Evolutionary conservation across 352 stramenopile species (phyloP).

Genomic region (Pythium phragmiticola): DNA sequence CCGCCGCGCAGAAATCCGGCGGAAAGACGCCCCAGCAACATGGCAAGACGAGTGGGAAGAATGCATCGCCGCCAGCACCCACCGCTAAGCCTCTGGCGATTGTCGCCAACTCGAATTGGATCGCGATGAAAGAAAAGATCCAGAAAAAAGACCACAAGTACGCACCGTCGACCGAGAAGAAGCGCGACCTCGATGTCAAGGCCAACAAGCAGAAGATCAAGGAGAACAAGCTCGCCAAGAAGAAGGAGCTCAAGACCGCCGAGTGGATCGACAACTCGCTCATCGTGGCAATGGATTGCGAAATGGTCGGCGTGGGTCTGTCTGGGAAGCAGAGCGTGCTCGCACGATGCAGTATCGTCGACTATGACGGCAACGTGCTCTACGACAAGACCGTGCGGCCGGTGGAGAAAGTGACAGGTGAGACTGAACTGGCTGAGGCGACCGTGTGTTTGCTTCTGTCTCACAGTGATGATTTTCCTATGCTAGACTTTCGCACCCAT

Average conservation of each 20-base stretch:
- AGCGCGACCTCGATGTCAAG: constrained; percentile 38
- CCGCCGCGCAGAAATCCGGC: constrained; percentile 1
- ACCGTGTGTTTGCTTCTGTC: neutral
- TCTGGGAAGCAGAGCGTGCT: constrained; percentile 78
- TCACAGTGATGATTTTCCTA: neutral
- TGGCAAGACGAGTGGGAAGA: constrained; percentile 1
- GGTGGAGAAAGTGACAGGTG: constrained; percentile 79
- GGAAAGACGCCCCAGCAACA: constrained; percentile 12
- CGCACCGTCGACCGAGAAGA: constrained; percentile 28
- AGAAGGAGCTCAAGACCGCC: constrained; percentile 48
- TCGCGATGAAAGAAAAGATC: constrained; percentile 74
- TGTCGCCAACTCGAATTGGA: constrained; percentile 66
- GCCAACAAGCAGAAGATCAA: constrained; percentile 46
- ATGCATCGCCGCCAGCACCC: constrained; percentile 25
- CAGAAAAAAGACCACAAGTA: constrained; percentile 38
- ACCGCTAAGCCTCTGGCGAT: constrained; percentile 25
- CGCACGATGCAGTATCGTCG: constrained; percentile 85
- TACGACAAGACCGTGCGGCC: constrained; percentile 85
- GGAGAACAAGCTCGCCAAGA: constrained; percentile 45
- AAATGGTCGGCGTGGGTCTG: constrained; percentile 85
- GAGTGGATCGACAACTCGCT: constrained; percentile 77
- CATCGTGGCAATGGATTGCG: constrained; percentile 88
- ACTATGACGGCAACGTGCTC: constrained; percentile 79
- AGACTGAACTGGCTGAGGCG: neutral
- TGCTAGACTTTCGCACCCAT: constrained; percentile 77